A percentile compares a stretch with the other conserved stretches of the same genome.
Evolutionary conservation across 2,329 filamentous ascomycete species (phyloP).

Genomic region (Ceratocystis harringtonii): DNA sequence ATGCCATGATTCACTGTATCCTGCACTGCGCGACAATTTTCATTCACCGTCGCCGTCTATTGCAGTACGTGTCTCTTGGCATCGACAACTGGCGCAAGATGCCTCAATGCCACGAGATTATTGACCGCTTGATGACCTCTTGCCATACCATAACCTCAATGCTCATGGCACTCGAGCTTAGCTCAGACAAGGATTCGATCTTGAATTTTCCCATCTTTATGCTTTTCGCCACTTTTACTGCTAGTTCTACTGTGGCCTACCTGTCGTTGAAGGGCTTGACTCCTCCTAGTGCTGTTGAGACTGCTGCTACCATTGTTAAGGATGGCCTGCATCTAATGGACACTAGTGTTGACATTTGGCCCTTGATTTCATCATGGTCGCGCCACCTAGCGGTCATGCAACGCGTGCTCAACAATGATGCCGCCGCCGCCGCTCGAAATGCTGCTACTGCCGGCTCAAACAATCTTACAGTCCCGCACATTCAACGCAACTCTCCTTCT

Average conservation of each 20-base stretch:
- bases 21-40: slow-evolving; percentile 47
- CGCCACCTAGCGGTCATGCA: slow-evolving; percentile 47
- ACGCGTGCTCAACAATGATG: slow-evolving; percentile 42
- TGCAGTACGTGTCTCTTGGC: slow-evolving; percentile 41
- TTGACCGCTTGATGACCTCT: slow-evolving; percentile 42
- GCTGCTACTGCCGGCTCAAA: slow-evolving; percentile 23
- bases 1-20: slow-evolving; percentile 47
- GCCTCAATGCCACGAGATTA: slow-evolving; percentile 36
- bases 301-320: slow-evolving; percentile 40
- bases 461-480: slow-evolving; percentile 19
- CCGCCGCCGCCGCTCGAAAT: slow-evolving; percentile 25
- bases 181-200: slow-evolving; percentile 42
- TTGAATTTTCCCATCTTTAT: slow-evolving; percentile 49
- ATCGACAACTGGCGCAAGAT: slow-evolving; percentile 39
- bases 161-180: slow-evolving; percentile 39
- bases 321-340: slow-evolving; percentile 45
- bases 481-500: slow-evolving; percentile 26
- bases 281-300: slow-evolving; percentile 40
- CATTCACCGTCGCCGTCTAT: slow-evolving; percentile 42
- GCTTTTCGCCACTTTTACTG: slow-evolving; percentile 47
- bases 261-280: slow-evolving; percentile 47
- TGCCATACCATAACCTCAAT: slow-evolving; percentile 44
- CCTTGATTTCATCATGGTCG: slow-evolving; percentile 43
- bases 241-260: slow-evolving; percentile 45
- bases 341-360: slow-evolving; percentile 45